Conservation (phyloP, 2,329 filamentous ascomycete species). For the Coleophoma crateriformis region DNA sequence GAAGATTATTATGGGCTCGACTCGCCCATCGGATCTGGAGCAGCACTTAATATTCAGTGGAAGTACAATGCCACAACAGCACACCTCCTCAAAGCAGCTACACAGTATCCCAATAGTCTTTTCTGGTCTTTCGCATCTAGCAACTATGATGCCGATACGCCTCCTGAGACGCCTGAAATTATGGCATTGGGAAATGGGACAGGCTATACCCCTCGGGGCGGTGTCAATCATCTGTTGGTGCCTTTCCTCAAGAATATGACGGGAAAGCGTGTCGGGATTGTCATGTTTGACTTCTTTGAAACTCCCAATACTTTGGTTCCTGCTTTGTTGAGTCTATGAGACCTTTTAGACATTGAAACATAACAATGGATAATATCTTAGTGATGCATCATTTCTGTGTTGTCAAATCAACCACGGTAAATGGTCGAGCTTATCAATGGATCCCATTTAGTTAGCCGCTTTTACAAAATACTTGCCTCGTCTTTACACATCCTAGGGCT, state of each 20-base stretch:
- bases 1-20: conserved; percentile 42
- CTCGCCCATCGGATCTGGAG: conserved; percentile 23
- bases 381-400: too few species aligned
- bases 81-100: conserved; percentile 33
- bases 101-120: conserved; percentile 28
- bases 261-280: conserved; percentile 41
- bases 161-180: conserved; percentile 34
- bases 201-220: conserved; percentile 30
- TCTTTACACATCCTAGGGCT: too few species aligned
- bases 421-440: too few species aligned
- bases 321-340: too few species aligned
- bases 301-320: conserved; percentile 21
- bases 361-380: too few species aligned
- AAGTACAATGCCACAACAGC: conserved; percentile 37
- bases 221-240: conserved; percentile 39
- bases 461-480: too few species aligned
- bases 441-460: too few species aligned
- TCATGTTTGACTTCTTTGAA: conserved; percentile 47
- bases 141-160: conserved; percentile 32
- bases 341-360: too few species aligned
- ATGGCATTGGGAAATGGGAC: conserved; percentile 39
- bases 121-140: conserved; percentile 43
- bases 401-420: too few species aligned
- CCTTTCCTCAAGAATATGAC: conserved; percentile 28
- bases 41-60: conserved; percentile 32